These are phyloP conservation scores for Nitzschia palea DNA, from an alignment of 108 stramenopile genomes.

Conservation along the genomic window DNA sequence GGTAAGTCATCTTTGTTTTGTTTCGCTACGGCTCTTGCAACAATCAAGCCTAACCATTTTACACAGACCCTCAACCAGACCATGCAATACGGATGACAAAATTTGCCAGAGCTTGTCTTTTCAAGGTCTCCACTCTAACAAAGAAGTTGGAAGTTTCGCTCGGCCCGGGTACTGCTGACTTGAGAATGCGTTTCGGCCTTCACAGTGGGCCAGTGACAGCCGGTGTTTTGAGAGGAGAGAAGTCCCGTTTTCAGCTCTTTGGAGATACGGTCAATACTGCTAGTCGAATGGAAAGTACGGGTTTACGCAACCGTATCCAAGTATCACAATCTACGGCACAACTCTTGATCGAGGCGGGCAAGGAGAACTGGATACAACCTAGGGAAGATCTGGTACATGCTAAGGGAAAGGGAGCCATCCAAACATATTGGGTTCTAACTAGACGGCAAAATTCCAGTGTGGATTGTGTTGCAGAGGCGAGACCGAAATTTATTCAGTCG, in stretches of 20 bases:
- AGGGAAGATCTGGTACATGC: slow-evolving; percentile 27
- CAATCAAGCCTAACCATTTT: too few relatives aligned
- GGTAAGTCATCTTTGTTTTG: too few relatives aligned
- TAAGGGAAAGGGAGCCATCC: slow-evolving; percentile 34
- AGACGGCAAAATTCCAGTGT: background rate
- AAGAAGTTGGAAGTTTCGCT: slow-evolving; percentile 23
- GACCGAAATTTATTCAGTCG: slow-evolving; percentile 23
- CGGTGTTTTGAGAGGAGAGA: slow-evolving; percentile 28
- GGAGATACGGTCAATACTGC: slow-evolving; percentile 32
- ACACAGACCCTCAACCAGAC: slow-evolving; percentile 40
- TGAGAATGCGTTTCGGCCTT: slow-evolving; percentile 24
- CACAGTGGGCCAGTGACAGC: slow-evolving; percentile 28
- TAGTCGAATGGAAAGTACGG: slow-evolving; percentile 40
- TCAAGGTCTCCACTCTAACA: slow-evolving; percentile 8
- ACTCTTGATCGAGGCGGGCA: slow-evolving; percentile 30
- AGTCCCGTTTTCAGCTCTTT: slow-evolving; percentile 38
- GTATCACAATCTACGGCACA: slow-evolving; percentile 37
- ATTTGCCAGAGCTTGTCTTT: slow-evolving; percentile 32
- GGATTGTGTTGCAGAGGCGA: background rate
- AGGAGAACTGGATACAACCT: slow-evolving; percentile 31
- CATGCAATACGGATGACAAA: slow-evolving; percentile 36
- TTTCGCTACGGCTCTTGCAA: too few relatives aligned
- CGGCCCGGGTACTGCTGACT: slow-evolving; percentile 33
- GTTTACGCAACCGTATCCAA: slow-evolving; percentile 33
- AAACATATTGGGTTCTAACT: slow-evolving; percentile 44